Conservation (phyloP, 768 basidiomycete genomes). For the Trametes gibbosa region DNA sequence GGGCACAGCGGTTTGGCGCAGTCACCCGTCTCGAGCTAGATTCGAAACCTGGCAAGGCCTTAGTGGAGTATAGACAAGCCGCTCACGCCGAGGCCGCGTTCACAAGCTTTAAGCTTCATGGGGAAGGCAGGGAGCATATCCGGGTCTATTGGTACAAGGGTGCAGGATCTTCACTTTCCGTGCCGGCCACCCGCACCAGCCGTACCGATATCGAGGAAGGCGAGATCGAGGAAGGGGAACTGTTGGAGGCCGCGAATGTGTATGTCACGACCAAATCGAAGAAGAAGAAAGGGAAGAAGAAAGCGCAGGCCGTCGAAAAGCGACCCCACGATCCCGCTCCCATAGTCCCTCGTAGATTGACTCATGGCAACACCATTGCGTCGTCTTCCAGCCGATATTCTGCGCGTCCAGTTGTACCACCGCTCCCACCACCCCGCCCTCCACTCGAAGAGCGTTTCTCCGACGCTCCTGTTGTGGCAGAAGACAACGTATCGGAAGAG, state of each 20-base stretch:
- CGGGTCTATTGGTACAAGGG: conserved; percentile 28
- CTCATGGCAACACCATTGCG: background rate
- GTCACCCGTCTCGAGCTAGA: conserved; percentile 19
- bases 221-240: conserved; percentile 28
- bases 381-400: too few relatives aligned
- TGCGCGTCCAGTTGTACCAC: too few relatives aligned
- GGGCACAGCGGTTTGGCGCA: conserved; percentile 21
- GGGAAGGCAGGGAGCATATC: conserved; percentile 28
- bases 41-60: conserved; percentile 22
- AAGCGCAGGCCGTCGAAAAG: conserved; percentile 8
- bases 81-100: conserved; percentile 21
- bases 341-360: background rate
- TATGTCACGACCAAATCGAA: conserved; percentile 5
- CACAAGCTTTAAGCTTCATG: conserved; percentile 20
- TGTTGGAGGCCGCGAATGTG: background rate
- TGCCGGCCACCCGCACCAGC: background rate
- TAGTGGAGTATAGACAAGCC: conserved; percentile 25
- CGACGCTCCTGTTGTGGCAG: background rate
- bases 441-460: conserved; percentile 9
- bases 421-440: background rate
- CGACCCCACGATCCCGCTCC: background rate
- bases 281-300: conserved; percentile 20
- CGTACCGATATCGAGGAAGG: conserved; percentile 27
- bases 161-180: background rate
- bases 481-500: background rate